Base-by-base conservation (phyloP, 2,329 filamentous ascomycete species). In the Penicillium brevicompactum region DNA sequence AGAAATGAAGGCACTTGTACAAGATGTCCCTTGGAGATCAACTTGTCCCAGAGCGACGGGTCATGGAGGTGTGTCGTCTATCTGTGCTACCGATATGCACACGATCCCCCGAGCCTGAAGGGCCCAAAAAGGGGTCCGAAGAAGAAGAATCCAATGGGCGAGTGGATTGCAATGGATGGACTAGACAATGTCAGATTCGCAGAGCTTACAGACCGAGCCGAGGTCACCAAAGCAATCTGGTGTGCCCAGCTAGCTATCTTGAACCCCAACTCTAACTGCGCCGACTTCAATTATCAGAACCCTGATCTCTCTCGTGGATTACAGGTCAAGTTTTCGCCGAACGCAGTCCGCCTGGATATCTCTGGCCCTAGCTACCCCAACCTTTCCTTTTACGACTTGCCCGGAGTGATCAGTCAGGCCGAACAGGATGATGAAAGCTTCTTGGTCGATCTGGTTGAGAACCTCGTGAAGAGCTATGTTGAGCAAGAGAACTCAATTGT, bases 361-460 rank as follows among this genome's bases (percentile, higher is more conserved):
- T 85, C 85, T 0, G 88, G 87, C 0, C 88, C 89, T 0, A 80
- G 79, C 0, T 80, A 93, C 0, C 87, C 90, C 0, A 86, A 90
- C 5, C 70, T 96, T 0, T 91, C 88, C 0, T 95, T 96, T 64
- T 93, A 90, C 57, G 92, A 96, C 57, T 80, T 96, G 0, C 92
- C 92, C 0, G 92, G 92, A 0, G 85, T 95, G 0, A 93, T 96
- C 58, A 85, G 86, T 18, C 87, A 87, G 7, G 82, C 87, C 0
- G 84, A 85, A 2, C 79, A 85, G 7, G 82, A 82, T 7, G 78
- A 84, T 2, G 86, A 92, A 14, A 79, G 83, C 9, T 89, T 89
- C 53, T 76, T 93, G 0, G 87, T 92, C 11, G 78, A 81, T 0
- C 84, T 94, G 0, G 88, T 96, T 0, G 80, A 86, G 48, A 88